phyloP scores from a whole-genome alignment of 768 basidiomycete species.

The Mycena sanguinolenta region DNA sequence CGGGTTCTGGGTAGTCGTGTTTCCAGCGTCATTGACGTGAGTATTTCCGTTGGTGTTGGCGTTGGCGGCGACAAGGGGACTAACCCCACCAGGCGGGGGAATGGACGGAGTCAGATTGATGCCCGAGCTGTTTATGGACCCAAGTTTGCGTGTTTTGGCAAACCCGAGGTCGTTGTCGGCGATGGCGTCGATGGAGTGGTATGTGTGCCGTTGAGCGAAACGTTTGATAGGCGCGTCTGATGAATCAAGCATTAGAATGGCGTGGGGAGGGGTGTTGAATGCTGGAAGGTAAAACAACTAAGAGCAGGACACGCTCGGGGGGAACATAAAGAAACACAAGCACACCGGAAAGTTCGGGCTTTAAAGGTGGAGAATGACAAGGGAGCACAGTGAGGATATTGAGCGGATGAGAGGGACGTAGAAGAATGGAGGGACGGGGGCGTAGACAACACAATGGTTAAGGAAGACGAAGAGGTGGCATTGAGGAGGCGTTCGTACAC shows the following conservation, averaged over 20 bases:
- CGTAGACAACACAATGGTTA: background rate
- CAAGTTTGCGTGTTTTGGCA: constrained; percentile 61
- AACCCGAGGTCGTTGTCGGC: constrained; percentile 91
- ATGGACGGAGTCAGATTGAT: background rate
- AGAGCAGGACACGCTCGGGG: background rate
- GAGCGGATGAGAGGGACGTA: background rate
- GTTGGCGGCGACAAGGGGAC: background rate
- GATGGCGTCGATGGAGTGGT: constrained; percentile 89
- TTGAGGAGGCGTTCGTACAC: constrained; percentile 11
- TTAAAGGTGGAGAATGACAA: background rate
- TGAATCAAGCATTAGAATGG: background rate
- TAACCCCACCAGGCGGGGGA: background rate
- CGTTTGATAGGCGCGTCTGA: constrained; percentile 70
- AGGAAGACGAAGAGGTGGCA: background rate
- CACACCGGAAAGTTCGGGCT: too few relatives aligned
- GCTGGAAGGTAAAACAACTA: background rate
- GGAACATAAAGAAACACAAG: background rate
- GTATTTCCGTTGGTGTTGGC: background rate
- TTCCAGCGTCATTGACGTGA: background rate
- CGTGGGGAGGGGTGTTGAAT: background rate
- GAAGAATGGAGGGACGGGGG: background rate
- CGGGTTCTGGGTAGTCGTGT: background rate
- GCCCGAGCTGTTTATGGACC: constrained; percentile 3
- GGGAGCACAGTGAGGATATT: background rate
- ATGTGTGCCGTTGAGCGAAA: constrained; percentile 88